Conservation (phyloP, 768 basidiomycete genomes). For the Trametes maxima region DNA sequence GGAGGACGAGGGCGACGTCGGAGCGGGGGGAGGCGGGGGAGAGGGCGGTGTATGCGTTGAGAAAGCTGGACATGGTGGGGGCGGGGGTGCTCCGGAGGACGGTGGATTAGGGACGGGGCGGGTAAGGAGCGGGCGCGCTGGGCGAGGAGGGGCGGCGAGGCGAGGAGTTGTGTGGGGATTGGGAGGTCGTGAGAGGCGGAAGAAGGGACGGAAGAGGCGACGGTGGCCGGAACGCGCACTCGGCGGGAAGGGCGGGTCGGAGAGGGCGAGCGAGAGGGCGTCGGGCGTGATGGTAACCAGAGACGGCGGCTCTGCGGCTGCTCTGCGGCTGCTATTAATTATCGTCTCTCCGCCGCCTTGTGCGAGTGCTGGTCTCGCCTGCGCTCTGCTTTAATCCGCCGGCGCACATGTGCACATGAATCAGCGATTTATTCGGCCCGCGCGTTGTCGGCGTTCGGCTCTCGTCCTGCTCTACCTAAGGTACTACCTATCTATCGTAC, state of each 20-base stretch:
- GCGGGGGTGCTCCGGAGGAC: neutral
- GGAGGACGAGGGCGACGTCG: slow-evolving; percentile 50
- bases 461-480: no score
- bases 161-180: neutral
- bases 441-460: neutral
- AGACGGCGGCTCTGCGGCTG: no score
- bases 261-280: no score
- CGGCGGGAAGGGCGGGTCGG: no score
- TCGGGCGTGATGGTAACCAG: slow-evolving; percentile 15
- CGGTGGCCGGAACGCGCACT: no score
- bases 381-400: neutral
- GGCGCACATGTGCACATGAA: no score
- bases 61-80: slow-evolving; percentile 46
- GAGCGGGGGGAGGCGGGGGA: slow-evolving; percentile 47
- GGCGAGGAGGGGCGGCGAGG: neutral
- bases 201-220: no score
- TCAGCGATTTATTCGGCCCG: no score
- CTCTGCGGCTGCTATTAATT: neutral
- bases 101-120: neutral
- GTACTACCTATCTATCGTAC: neutral
- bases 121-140: slow-evolving; percentile 15
- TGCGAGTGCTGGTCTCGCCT: no score
- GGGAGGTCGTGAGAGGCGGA: neutral
- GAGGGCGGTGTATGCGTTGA: slow-evolving; percentile 50
- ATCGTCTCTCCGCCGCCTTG: no score